Evolutionary conservation across 768 basidiomycete genomes (phyloP).

Genomic region (Lentinula detonsa): DNA sequence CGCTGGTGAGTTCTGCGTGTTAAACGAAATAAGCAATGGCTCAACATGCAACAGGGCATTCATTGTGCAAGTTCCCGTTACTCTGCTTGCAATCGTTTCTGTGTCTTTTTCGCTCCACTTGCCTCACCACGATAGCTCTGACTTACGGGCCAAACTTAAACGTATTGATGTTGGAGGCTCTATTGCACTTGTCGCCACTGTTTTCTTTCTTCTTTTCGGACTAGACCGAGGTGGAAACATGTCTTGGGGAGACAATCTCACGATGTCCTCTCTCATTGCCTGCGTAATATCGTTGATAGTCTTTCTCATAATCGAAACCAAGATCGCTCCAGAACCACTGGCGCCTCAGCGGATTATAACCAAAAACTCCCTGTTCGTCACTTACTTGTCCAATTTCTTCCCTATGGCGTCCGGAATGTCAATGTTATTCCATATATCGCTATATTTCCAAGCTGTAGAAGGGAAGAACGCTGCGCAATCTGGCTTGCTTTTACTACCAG

Average conservation of each 20-base stretch:
- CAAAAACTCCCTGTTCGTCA: slow-evolving; percentile 19
- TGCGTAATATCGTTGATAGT: slow-evolving; percentile 2
- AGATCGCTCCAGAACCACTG: slow-evolving; percentile 24
- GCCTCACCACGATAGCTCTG: slow-evolving; percentile 12
- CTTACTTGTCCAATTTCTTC: slow-evolving; percentile 27
- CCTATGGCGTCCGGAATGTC: slow-evolving; percentile 15
- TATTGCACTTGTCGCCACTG: slow-evolving; percentile 22
- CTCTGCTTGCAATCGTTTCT: slow-evolving; percentile 23
- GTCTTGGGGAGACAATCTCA: slow-evolving; percentile 5
- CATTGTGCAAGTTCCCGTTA: slow-evolving; percentile 29
- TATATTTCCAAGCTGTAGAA: slow-evolving; percentile 28
- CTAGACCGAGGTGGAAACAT: slow-evolving; percentile 21
- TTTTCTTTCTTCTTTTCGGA: slow-evolving; percentile 28
- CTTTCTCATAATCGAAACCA: slow-evolving; percentile 22
- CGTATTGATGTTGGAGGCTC: slow-evolving; percentile 33
- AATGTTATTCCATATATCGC: slow-evolving; percentile 20
- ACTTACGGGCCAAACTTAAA: slow-evolving; percentile 24
- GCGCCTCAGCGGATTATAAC: slow-evolving; percentile 24
- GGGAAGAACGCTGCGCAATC: slow-evolving; percentile 18
- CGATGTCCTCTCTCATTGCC: slow-evolving; percentile 5
- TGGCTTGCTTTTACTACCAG: slow-evolving; percentile 25
- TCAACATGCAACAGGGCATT: slow-evolving; percentile 19
- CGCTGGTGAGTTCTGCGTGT: slow-evolving; percentile 20
- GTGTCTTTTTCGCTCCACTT: slow-evolving; percentile 26
- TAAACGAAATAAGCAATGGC: no score